Base-by-base conservation (phyloP, 2,329 filamentous ascomycete genomes). In the Alternaria incomplexa region DNA sequence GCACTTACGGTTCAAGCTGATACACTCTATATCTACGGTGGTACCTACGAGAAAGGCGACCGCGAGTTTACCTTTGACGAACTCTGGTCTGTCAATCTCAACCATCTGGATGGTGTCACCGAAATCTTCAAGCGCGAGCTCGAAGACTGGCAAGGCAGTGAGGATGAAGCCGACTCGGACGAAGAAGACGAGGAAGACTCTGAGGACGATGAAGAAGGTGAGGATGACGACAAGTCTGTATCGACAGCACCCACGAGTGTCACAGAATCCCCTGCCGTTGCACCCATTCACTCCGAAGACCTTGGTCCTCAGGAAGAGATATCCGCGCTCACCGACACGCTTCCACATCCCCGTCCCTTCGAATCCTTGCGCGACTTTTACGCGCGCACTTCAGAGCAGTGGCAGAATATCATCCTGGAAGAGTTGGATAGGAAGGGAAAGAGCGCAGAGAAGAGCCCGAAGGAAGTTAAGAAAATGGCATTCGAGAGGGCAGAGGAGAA, bases 31-130 rank as follows among this genome's bases (percentile, higher is more conserved):
- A 93, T 98, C 57, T 98, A 96, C 74, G 94, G 96, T 28, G 96
- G 96, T 17, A 99, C 95, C 0, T 97, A 91, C 73, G 96, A 99
- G 77, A 96, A 97, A 77, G 95, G 93, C 17, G 96, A 99, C 73
- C 88, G 93, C 22, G 96, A 99, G 79, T 97, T 92, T 74, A 98
- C 94, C 0, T 97, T 98, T 79, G 94, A 97, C 71, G 96, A 99
- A 73, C 85, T 99, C 80, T 96, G 96, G 81, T 90, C 93, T 3
- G 89, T 98, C 63, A 93, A 99, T 74, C 85, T 99, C n/a, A 94
- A 91, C 63, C 97, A 97, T 80, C 85, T 99, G 64, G 93, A 98
- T 71, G 96, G 96, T 4, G 95, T 96, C 68, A 95, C 93, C 77
- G 91, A 97, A 80, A 88, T 98, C 51, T 98, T 95, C 83, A 92